A percentile compares a stretch with the other conserved stretches of the same genome.
Evolutionary conservation across 768 basidiomycete genomes (phyloP).

Genomic region (Boletus insuetus): DNA sequence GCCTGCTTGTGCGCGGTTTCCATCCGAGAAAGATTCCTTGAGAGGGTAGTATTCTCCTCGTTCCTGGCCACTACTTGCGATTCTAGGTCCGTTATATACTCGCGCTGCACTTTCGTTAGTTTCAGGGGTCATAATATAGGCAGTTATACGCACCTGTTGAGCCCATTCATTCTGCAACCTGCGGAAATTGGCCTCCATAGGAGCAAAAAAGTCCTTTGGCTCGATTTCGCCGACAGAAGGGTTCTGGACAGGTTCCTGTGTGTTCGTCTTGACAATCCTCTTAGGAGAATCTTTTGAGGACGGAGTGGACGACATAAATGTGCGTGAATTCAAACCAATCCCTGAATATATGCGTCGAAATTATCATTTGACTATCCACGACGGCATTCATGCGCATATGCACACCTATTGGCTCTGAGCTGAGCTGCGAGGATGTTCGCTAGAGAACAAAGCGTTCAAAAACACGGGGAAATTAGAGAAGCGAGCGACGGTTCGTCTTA

Average conservation of each 20-base stretch:
- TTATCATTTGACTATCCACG: background rate
- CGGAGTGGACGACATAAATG: background rate
- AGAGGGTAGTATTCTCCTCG: conserved; percentile 11
- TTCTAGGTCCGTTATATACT: conserved; percentile 18
- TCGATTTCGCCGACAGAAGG: background rate
- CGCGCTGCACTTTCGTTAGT: conserved; percentile 13
- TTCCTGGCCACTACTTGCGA: conserved; percentile 16
- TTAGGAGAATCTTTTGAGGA: conserved; percentile 10
- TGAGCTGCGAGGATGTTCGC: conserved; percentile 9
- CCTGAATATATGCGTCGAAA: conserved; percentile 17
- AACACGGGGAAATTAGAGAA: background rate
- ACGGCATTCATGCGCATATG: conserved; percentile 15
- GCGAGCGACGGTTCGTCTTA: background rate
- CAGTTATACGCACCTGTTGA: conserved; percentile 8
- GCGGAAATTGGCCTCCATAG: background rate
- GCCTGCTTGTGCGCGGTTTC: conserved; percentile 14
- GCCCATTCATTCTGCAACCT: conserved; percentile 9
- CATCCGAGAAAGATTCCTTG: conserved; percentile 11
- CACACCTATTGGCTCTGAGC: conserved; percentile 20
- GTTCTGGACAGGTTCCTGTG: conserved; percentile 5
- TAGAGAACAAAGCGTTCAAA: background rate
- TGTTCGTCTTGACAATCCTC: background rate
- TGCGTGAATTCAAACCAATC: background rate
- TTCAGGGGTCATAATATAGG: background rate
- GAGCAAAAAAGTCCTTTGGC: conserved; percentile 1